Evolutionary conservation across 2,329 filamentous ascomycete genomes (phyloP), one percentile per base, ranked within the genome.

Genomic region (Fusarium paranaense): DNA sequence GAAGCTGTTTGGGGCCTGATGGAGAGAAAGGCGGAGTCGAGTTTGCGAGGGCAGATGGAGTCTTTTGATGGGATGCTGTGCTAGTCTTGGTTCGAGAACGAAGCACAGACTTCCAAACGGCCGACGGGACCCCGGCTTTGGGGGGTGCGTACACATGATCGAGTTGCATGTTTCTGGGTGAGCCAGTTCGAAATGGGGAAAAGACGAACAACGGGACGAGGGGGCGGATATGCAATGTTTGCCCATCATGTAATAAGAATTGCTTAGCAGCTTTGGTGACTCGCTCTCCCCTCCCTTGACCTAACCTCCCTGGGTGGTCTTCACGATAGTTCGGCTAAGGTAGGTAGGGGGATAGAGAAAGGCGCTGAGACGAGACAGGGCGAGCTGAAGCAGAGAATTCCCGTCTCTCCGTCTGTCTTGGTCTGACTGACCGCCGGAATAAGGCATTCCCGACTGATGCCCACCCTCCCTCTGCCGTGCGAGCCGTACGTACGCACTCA

Each of bases 161-260:
- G 67, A 59, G 54, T 58, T 35, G 50, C 38, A 70, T 59, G 57
- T 22, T 66, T 64, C 57, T 68, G 40, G n/a, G 66, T 66, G 67
- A 64, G 60, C 70, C 67, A 73, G 38, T 66, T 73, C 71, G 37
- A 71, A 73, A 56, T 50, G 50, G 71, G 71, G 73, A 66, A 45
- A 65, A 57, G 64, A 20, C n/a, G 20, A 62, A n/a, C 38, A 62
- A 33, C 25, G 30, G 52, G 42, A 52, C 40, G 40, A 40, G 42
- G 42, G 30, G 59, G 42, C 20, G 40, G 59, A 52, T 50, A 62
- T 50, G 40, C 47, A 33, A 4, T 62, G 59, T 38, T 18, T 54
- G 30, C 3, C 42, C 63, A 70, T 73, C 67, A 73, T 71, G 71
- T 73, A 73, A 73, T 73, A 71, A 63, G 67, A 71, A 73, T 71